Evolutionary conservation across 192 early-diverging fungal genomes (phyloP).

Genomic region (Coemansia sp.): DNA sequence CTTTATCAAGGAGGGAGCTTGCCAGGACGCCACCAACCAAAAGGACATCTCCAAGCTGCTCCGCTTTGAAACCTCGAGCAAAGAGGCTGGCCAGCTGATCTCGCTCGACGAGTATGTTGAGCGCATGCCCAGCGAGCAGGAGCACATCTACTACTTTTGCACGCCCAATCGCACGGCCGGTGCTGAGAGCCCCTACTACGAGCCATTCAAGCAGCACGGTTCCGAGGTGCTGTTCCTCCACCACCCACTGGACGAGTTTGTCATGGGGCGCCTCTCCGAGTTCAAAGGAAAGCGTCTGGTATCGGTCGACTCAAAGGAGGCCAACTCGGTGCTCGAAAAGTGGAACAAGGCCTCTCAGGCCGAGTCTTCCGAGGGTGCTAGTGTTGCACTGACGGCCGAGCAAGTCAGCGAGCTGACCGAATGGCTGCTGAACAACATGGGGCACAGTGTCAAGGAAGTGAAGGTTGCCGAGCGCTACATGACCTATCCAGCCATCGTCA

Average conservation of each 20-base stretch:
- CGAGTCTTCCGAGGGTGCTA: conserved; percentile 33
- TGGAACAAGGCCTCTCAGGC: conserved; percentile 59
- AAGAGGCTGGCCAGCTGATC: conserved; percentile 48
- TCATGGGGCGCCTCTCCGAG: conserved; percentile 66
- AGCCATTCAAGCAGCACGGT: conserved; percentile 80
- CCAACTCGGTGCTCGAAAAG: conserved; percentile 63
- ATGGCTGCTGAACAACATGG: conserved; percentile 64
- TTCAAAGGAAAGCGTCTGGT: conserved; percentile 77
- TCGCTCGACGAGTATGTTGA: conserved; percentile 75
- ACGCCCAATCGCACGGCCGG: conserved; percentile 68
- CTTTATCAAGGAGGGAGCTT: conserved; percentile 83
- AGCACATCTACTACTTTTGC: conserved; percentile 84
- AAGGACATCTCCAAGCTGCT: conserved; percentile 79
- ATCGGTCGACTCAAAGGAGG: conserved; percentile 58
- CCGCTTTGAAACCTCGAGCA: conserved; percentile 71
- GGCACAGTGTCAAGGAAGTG: conserved; percentile 64
- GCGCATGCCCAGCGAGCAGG: conserved; percentile 88
- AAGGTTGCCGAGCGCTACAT: conserved; percentile 68
- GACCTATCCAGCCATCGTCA: conserved; percentile 71
- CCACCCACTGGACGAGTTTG: conserved; percentile 74
- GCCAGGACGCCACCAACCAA: conserved; percentile 73
- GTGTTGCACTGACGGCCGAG: conserved; percentile 49
- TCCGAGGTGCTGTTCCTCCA: conserved; percentile 85
- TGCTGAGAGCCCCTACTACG: conserved; percentile 85
- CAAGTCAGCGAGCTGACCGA: conserved; percentile 58